These are phyloP conservation scores for Bruguiera sexangula DNA, from an alignment of 345 rosid species.

Conservation along the genomic window DNA sequence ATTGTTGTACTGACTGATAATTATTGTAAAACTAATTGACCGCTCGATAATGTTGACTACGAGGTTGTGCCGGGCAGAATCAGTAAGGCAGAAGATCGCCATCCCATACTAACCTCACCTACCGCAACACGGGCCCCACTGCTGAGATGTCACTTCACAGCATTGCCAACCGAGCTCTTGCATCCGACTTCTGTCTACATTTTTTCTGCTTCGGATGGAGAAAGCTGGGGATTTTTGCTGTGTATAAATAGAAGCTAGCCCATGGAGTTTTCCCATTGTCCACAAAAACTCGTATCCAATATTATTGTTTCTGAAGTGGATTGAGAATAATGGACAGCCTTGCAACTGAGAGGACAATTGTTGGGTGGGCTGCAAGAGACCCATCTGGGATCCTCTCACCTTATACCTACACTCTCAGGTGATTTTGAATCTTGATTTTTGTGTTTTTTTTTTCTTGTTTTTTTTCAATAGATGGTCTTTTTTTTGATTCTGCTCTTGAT, in stretches of 20 bases:
- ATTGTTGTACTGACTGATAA: no score
- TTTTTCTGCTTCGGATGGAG: neutral
- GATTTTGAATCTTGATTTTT: neutral
- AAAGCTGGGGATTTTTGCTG: neutral
- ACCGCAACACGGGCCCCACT: neutral
- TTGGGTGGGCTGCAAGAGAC: slow-evolving; percentile 62
- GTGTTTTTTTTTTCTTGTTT: neutral
- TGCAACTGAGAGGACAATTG: slow-evolving; percentile 33
- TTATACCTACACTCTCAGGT: slow-evolving; percentile 49
- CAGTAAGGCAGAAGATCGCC: neutral
- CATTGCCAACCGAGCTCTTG: neutral
- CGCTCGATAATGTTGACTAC: no score
- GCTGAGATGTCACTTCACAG: neutral
- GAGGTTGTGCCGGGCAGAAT: neutral
- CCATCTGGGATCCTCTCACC: slow-evolving; percentile 49
- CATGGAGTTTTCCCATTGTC: neutral
- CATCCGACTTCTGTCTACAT: no score
- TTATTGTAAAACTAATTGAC: no score
- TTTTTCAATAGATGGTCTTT: neutral
- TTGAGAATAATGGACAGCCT: slow-evolving; percentile 16
- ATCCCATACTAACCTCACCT: neutral
- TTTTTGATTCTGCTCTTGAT: neutral
- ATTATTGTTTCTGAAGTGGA: neutral
- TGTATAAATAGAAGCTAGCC: neutral
- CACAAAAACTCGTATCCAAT: neutral